Evolutionary conservation across 2,329 filamentous ascomycete genomes (phyloP).

Genomic region (Kalmusia sp.): DNA sequence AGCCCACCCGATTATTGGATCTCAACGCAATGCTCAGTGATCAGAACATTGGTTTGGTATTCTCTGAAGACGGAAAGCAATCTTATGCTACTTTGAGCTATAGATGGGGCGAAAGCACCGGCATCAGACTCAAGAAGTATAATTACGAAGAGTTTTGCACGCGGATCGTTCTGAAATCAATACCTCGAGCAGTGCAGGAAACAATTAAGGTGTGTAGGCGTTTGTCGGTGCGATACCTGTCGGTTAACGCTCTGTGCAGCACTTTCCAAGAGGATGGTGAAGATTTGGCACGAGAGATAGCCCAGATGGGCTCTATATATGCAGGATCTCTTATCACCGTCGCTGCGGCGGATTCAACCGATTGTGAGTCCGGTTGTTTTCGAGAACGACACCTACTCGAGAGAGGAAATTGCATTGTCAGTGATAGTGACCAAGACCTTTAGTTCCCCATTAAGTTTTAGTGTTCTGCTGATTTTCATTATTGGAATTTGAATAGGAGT

Average conservation of each 20-base stretch:
- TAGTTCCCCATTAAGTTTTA: not conserved
- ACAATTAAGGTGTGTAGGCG: not conserved
- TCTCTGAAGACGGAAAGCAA: not conserved
- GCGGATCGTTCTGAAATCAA: not conserved
- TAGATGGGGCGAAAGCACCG: not conserved
- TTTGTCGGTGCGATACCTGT: not conserved
- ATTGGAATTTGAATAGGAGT: not conserved
- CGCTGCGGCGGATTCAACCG: not conserved
- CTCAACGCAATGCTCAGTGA: not conserved
- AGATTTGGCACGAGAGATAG: not conserved
- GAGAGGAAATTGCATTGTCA: not conserved
- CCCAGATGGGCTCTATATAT: not conserved
- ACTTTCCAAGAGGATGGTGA: not conserved
- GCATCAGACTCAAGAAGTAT: not conserved
- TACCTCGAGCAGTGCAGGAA: not conserved
- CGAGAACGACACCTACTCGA: not conserved
- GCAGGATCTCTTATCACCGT: not conserved
- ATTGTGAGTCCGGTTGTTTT: not conserved
- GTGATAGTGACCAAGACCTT: not conserved
- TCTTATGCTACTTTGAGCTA: not conserved
- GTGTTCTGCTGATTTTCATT: not conserved
- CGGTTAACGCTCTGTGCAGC: not conserved
- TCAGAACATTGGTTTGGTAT: not conserved
- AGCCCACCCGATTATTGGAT: not conserved
- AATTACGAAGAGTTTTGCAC: not conserved